phyloP scores from a whole-genome alignment of 768 basidiomycete genomes.

The Hericium erinaceus region DNA sequence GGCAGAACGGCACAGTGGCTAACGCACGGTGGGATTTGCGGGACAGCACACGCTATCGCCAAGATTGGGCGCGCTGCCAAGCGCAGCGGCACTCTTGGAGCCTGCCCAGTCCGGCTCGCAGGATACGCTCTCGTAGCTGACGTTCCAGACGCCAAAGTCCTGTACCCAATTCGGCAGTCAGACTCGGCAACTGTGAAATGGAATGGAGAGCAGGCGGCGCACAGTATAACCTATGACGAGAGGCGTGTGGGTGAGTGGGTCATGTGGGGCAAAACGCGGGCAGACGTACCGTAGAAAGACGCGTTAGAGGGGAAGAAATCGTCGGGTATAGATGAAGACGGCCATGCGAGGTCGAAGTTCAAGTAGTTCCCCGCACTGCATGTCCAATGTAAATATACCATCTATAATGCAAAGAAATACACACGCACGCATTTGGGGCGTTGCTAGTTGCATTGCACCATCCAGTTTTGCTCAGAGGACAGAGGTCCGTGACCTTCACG shows the following conservation, averaged over 20 bases:
- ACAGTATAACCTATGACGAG: slow-evolving; percentile 25
- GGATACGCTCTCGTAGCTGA: slow-evolving; percentile 56
- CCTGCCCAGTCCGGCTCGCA: slow-evolving; percentile 62
- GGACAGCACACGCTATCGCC: slow-evolving; percentile 66
- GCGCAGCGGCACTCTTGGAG: slow-evolving; percentile 41
- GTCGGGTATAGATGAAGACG: slow-evolving; percentile 54
- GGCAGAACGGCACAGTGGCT: background rate
- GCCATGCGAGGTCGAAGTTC: slow-evolving; percentile 80
- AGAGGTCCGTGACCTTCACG: slow-evolving; percentile 75
- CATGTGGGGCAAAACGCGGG: no score
- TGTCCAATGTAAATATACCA: slow-evolving; percentile 22
- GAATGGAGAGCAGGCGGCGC: no score
- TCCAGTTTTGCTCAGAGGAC: slow-evolving; percentile 50
- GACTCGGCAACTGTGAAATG: no score
- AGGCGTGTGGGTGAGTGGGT: background rate
- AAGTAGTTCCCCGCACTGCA: slow-evolving; percentile 56
- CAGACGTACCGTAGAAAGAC: slow-evolving; percentile 33
- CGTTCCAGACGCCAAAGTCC: slow-evolving; percentile 87
- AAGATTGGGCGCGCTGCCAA: slow-evolving; percentile 56
- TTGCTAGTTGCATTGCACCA: slow-evolving; percentile 58
- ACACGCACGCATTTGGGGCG: slow-evolving; percentile 54
- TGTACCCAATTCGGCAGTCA: slow-evolving; percentile 15
- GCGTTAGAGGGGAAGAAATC: slow-evolving; percentile 71
- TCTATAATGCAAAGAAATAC: slow-evolving; percentile 50
- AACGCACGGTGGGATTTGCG: slow-evolving; percentile 47